phyloP scores from a whole-genome alignment of 805 yeast genomes.

The Lipomyces starkeyi region DNA sequence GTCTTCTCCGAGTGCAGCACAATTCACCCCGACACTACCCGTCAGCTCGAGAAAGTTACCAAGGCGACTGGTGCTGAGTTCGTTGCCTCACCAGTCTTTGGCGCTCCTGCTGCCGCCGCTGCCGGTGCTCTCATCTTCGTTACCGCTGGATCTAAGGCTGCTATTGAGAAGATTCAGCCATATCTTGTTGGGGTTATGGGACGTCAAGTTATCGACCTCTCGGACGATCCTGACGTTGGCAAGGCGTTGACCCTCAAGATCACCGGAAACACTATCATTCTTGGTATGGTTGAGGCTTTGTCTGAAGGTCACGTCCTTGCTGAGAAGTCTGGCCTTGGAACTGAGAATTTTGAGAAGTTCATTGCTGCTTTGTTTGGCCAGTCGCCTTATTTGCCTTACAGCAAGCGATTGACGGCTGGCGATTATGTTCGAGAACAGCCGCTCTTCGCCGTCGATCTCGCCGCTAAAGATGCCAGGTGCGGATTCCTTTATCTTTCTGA shows the following conservation, averaged over 20 bases:
- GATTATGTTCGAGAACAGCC: constrained; percentile 41
- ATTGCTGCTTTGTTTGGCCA: constrained; percentile 36
- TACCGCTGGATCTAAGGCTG: constrained; percentile 39
- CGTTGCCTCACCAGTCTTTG: constrained; percentile 44
- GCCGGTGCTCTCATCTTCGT: constrained; percentile 41
- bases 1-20: constrained; percentile 42
- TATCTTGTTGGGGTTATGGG: constrained; percentile 43
- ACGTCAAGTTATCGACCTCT: constrained; percentile 37
- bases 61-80: constrained; percentile 37
- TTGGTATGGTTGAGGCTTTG: constrained; percentile 43
- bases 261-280: constrained; percentile 43
- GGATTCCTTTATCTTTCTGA: background rate
- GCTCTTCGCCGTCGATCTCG: constrained; percentile 40
- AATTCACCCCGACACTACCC: constrained; percentile 42
- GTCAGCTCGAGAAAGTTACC: constrained; percentile 24
- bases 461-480: constrained; percentile 39
- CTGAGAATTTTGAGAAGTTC: constrained; percentile 36
- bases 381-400: constrained; percentile 35
- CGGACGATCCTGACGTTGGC: constrained; percentile 40
- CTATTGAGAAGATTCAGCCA: constrained; percentile 38
- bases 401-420: constrained; percentile 36
- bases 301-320: constrained; percentile 41
- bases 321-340: constrained; percentile 41
- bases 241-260: constrained; percentile 41
- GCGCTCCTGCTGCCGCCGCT: constrained; percentile 42